phyloP scores from a whole-genome alignment of 2,329 filamentous ascomycete species.

The Hypomyces rosellus region DNA sequence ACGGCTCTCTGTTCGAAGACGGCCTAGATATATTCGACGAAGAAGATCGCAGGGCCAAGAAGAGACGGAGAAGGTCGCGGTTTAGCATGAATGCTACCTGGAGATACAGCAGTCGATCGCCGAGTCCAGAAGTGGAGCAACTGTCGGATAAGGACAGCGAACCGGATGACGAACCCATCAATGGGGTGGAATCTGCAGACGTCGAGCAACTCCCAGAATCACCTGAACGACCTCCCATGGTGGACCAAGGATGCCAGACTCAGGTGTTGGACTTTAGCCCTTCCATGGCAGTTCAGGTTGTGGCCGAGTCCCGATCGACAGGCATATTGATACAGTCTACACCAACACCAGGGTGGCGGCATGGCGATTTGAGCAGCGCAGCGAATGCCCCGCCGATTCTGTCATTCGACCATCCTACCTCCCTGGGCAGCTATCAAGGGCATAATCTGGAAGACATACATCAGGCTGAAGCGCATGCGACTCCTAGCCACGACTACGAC shows the following conservation, averaged over 20 bases:
- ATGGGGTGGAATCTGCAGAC: background rate
- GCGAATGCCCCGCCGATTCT: constrained; percentile 10
- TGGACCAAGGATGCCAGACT: constrained; percentile 32
- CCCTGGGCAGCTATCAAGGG: constrained; percentile 6
- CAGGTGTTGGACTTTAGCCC: constrained; percentile 23
- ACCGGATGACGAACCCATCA: constrained; percentile 11
- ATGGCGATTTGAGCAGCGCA: background rate
- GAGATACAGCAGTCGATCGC: constrained; percentile 66
- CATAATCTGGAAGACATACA: background rate
- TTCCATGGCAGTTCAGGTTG: constrained; percentile 22
- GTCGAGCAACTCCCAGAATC: constrained; percentile 8
- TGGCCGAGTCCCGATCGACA: constrained; percentile 19
- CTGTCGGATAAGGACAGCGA: constrained; percentile 18
- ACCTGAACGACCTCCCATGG: constrained; percentile 23
- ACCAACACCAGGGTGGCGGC: constrained; percentile 9
- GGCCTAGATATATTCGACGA: constrained; percentile 62
- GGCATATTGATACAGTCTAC: constrained; percentile 10
- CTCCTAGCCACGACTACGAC: background rate
- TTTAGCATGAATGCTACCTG: constrained; percentile 65
- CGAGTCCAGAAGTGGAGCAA: constrained; percentile 56
- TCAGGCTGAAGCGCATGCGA: background rate
- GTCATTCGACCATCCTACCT: constrained; percentile 18
- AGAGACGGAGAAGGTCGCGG: constrained; percentile 63
- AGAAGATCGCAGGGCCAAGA: constrained; percentile 41
- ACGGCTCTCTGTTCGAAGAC: constrained; percentile 59